Evolutionary conservation across 108 stramenopile species (phyloP), one percentile per base, ranked within the genome.

Genomic region (Epithemia pelagica): DNA sequence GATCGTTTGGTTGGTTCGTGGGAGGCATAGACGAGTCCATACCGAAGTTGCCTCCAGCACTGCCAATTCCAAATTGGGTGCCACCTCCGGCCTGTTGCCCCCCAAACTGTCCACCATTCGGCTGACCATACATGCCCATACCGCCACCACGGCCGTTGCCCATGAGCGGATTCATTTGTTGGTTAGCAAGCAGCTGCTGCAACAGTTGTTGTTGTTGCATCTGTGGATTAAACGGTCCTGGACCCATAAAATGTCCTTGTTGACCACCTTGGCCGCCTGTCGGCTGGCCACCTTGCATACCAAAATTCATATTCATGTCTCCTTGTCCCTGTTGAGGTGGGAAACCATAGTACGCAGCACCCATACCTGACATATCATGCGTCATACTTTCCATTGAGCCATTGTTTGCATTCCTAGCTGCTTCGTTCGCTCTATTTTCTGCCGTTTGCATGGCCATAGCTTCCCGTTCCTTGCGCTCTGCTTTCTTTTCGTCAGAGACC

Each of bases 401-500:
- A 10, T 15, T 15, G 37, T 46, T 46, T 5, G 37, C 37, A 15
- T 46, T 46, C 5, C 37, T 5, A 46, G 37, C 37, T 10, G 37
- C 37, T 46, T 46, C 65, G 65, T 54, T 55, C 31, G 67, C 67
- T 19, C 31, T n/a, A 21, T 58, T 55, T 32, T 68, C 67, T 1
- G 57, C 67, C 8, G 67, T 30, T 31, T 46, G 57, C 32, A 68
- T 32, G 8, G 67, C 67, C 10, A 59, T 30, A 2, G 58, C 67
- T 26, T 68, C 67, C 2, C 67, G 67, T 54, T 67, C 54, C 1
- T 58, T 22, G 21, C 58, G 53, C 54, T 68, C 73, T 21, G n/a
- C 58, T 32, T 66, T 59, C 55, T 72, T 66, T 31, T 66, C 61
- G 10, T 72, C 72, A 1, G 62, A 65, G 7, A 32, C 31, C 30